Conservation (phyloP, 352 stramenopile genomes). For the Thraustotheca clavata region DNA sequence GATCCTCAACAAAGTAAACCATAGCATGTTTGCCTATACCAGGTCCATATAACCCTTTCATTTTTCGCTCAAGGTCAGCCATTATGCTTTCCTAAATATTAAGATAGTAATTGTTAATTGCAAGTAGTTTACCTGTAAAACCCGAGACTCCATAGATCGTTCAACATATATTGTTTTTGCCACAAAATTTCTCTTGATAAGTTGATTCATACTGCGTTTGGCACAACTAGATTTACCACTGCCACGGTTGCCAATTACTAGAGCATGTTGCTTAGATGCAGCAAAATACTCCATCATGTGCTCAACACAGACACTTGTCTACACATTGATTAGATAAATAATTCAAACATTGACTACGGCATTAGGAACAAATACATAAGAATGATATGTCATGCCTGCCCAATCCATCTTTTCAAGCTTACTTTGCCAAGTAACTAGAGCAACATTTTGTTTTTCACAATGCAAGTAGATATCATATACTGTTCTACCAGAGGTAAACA, state of each 20-base stretch:
- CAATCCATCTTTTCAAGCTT: constrained; percentile 9
- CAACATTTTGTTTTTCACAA: constrained; percentile 27
- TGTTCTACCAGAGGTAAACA: constrained; percentile 20
- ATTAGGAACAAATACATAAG: constrained; percentile 10
- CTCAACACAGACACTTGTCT: constrained; percentile 6
- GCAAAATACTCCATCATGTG: constrained; percentile 32
- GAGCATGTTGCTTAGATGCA: constrained; percentile 32
- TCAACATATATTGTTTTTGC: background rate
- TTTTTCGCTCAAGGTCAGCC: constrained; percentile 26
- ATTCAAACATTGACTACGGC: background rate
- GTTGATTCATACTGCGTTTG: constrained; percentile 30
- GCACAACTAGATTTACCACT: constrained; percentile 45
- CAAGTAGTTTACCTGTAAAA: constrained; percentile 33
- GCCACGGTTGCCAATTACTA: constrained; percentile 40
- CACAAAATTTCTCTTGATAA: constrained; percentile 26
- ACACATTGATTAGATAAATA: background rate
- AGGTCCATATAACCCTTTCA: constrained; percentile 50
- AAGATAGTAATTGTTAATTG: background rate
- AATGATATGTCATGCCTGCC: background rate
- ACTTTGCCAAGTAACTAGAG: constrained; percentile 30
- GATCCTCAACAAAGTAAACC: constrained; percentile 11
- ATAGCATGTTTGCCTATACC: constrained; percentile 32
- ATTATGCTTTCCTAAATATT: constrained; percentile 2
- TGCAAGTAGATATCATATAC: constrained; percentile 37
- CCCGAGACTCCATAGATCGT: background rate